These are phyloP conservation scores for Suhomyces pyralidae DNA, from an alignment of 805 yeast genomes.

Conservation along the genomic window DNA sequence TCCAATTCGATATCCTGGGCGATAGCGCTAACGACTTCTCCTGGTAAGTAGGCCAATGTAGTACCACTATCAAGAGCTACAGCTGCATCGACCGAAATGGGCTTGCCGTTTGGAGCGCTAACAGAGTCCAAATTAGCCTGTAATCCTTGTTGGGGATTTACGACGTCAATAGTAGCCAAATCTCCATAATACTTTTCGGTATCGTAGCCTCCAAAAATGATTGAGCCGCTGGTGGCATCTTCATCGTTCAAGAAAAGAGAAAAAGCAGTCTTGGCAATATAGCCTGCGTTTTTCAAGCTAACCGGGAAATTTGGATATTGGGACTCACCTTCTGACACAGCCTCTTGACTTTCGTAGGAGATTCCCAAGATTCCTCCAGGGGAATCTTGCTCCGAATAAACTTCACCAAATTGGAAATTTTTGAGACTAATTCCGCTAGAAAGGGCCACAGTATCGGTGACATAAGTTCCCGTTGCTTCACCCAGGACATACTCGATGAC, in stretches of 20 bases:
- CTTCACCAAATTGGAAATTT: slow-evolving; percentile 9
- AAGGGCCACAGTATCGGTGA: slow-evolving; percentile 7
- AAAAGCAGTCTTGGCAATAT: slow-evolving; percentile 7
- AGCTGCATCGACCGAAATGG: not conserved
- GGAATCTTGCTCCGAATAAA: slow-evolving; percentile 6
- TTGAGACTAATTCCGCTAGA: slow-evolving; percentile 3
- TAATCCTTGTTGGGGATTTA: not conserved
- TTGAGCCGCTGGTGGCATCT: slow-evolving; percentile 8
- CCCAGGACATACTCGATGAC: slow-evolving; percentile 4
- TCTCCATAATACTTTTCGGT: slow-evolving; percentile 17
- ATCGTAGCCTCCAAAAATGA: slow-evolving; percentile 23
- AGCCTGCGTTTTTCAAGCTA: slow-evolving; percentile 8
- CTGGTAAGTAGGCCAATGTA: slow-evolving; percentile 6
- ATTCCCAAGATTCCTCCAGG: slow-evolving; percentile 8
- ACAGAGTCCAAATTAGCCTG: not conserved
- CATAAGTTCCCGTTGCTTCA: slow-evolving; percentile 3
- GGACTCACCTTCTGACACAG: not conserved
- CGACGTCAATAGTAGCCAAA: slow-evolving; percentile 10
- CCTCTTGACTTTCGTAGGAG: not conserved
- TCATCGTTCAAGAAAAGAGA: slow-evolving; percentile 14
- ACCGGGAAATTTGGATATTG: slow-evolving; percentile 10
- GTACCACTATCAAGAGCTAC: slow-evolving; percentile 10
- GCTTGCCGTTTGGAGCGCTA: slow-evolving; percentile 9
- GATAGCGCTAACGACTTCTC: not conserved
- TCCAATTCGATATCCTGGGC: not conserved